Percentiles rank a stretch among this genome's conserved stretches.
phyloP scores from a whole-genome alignment of 148 eudicot genomes.

The Beta vulgaris region DNA sequence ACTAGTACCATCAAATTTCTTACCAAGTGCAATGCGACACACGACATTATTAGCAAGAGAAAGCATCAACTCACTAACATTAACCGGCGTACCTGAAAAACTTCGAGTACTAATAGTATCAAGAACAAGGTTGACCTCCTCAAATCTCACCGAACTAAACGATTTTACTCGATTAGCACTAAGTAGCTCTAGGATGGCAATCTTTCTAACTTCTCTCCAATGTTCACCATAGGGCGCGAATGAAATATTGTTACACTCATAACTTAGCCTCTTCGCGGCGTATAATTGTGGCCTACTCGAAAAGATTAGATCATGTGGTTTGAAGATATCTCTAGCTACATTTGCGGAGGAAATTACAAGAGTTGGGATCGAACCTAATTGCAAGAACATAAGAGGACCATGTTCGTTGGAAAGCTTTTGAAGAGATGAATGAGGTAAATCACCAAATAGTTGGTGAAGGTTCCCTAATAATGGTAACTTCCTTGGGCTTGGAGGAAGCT shows the following conservation, averaged over 20 bases:
- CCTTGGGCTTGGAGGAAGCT: slow-evolving; percentile 48
- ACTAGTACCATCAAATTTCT: slow-evolving; percentile 9
- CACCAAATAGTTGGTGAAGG: slow-evolving; percentile 45
- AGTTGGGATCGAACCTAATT: slow-evolving; percentile 52
- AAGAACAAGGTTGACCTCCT: slow-evolving; percentile 38
- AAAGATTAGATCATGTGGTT: slow-evolving; percentile 40
- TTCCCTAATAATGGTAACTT: slow-evolving; percentile 50
- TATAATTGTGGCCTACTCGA: slow-evolving; percentile 44
- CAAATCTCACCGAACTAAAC: slow-evolving; percentile 30
- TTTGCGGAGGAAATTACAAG: slow-evolving; percentile 51
- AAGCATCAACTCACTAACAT: slow-evolving; percentile 41
- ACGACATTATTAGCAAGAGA: slow-evolving; percentile 38
- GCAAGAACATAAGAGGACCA: slow-evolving; percentile 49
- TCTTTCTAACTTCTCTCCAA: slow-evolving; percentile 51
- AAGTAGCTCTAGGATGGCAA: slow-evolving; percentile 34
- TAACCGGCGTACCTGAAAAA: slow-evolving; percentile 5
- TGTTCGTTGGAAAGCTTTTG: slow-evolving; percentile 30
- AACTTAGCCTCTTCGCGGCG: slow-evolving; percentile 34
- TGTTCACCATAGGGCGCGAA: slow-evolving; percentile 44
- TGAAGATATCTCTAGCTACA: slow-evolving; percentile 40
- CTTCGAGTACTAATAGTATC: slow-evolving; percentile 21
- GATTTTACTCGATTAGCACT: slow-evolving; percentile 43
- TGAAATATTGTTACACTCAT: slow-evolving; percentile 27
- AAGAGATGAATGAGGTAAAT: slow-evolving; percentile 36
- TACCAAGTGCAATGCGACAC: slow-evolving; percentile 45